A percentile compares a stretch with the other conserved stretches of the same genome.
These are phyloP conservation scores for Yamadazyma sp. DNA, from an alignment of 805 yeast species.

Conservation along the genomic window DNA sequence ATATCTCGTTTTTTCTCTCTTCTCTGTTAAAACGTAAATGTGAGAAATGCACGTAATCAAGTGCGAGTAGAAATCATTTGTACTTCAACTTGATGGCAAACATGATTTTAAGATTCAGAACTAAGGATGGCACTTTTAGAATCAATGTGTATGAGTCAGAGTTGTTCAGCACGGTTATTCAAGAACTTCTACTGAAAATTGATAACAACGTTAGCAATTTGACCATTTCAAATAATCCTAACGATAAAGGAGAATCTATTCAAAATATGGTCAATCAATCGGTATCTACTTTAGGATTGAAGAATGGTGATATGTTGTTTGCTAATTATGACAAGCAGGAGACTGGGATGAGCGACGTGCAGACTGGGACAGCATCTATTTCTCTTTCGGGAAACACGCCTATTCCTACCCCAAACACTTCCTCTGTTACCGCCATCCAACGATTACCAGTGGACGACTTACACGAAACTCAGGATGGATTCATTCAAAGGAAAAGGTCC, in stretches of 20 bases:
- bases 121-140: conserved; percentile 82
- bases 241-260: conserved; percentile 42
- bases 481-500: conserved; percentile 63
- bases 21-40: too few species aligned
- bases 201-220: conserved; percentile 24
- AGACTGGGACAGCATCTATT: conserved; percentile 8
- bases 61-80: conserved; percentile 4
- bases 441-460: conserved; percentile 68
- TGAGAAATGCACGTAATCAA: too few species aligned
- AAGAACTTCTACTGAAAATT: conserved; percentile 33
- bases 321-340: conserved; percentile 28
- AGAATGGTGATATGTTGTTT: conserved; percentile 60
- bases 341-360: conserved; percentile 6
- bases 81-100: conserved; percentile 10
- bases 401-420: conserved; percentile 3
- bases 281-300: conserved; percentile 46
- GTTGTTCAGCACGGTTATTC: conserved; percentile 46
- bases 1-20: too few species aligned
- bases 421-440: conserved; percentile 19
- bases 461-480: conserved; percentile 67
- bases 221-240: conserved; percentile 46
- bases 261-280: conserved; percentile 34
- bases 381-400: conserved; percentile 3
- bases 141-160: conserved; percentile 49
- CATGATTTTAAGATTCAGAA: conserved; percentile 65